Evolutionary conservation across 2,329 filamentous ascomycete species (phyloP).

Genomic region (Cryoendolithus antarcticus): DNA sequence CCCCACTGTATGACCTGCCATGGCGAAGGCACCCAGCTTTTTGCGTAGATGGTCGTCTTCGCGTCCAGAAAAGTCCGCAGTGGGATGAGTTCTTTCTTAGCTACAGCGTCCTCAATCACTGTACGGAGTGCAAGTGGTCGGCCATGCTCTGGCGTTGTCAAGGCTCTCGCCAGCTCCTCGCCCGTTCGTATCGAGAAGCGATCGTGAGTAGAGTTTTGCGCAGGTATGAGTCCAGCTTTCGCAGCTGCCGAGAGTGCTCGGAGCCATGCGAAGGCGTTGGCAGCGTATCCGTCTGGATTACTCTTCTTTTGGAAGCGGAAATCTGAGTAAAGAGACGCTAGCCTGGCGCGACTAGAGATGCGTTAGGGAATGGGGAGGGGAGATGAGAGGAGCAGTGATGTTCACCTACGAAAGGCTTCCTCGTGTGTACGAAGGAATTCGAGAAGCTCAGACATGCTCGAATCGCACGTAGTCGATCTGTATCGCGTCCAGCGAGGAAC

Average conservation of each 20-base stretch:
- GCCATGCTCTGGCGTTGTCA: conserved; percentile 69
- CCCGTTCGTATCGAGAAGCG: conserved; percentile 40
- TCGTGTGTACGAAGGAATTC: conserved; percentile 44
- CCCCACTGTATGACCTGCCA: conserved; percentile 67
- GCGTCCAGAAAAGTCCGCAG: conserved; percentile 54
- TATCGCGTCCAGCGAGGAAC: too few relatives aligned
- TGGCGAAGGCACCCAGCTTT: conserved; percentile 55
- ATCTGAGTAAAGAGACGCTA: conserved; percentile 81
- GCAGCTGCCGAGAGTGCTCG: conserved; percentile 59
- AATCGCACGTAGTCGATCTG: too few relatives aligned
- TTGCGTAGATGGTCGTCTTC: conserved; percentile 59
- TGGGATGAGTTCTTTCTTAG: conserved; percentile 56
- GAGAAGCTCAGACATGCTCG: conserved; percentile 39
- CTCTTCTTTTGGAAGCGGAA: conserved; percentile 61
- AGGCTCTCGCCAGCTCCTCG: conserved; percentile 53
- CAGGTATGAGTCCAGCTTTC: conserved; percentile 47
- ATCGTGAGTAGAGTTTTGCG: conserved; percentile 28
- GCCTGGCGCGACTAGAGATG: conserved; percentile 47
- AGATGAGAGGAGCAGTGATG: conserved; percentile 6
- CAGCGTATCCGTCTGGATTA: conserved; percentile 74
- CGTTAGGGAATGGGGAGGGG: conserved; percentile 6
- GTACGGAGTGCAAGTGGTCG: conserved; percentile 67
- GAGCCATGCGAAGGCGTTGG: conserved; percentile 71
- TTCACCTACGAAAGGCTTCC: conserved; percentile 35
- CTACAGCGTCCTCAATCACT: conserved; percentile 65